phyloP scores from a whole-genome alignment of 1,139 yeast species.

The Petasospora fabianii region DNA sequence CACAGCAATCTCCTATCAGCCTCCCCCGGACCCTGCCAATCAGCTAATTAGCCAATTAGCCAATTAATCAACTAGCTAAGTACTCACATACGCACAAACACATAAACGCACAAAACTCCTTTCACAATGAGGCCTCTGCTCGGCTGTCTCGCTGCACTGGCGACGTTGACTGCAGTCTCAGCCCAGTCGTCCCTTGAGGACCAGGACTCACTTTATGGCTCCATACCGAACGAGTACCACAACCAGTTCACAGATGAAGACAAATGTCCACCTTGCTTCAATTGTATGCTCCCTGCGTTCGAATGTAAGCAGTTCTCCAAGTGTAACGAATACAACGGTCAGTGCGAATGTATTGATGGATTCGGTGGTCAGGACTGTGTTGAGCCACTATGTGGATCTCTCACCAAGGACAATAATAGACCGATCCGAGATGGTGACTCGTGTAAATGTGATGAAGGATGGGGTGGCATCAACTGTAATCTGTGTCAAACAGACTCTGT shows the following conservation, averaged over 20 bases:
- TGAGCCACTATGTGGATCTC: slow-evolving; percentile 82
- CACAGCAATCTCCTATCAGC: too few species aligned
- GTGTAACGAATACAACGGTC: slow-evolving; percentile 84
- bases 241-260: slow-evolving; percentile 30
- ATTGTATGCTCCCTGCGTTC: slow-evolving; percentile 88
- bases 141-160: neutral
- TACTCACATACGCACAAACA: too few species aligned
- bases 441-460: slow-evolving; percentile 79
- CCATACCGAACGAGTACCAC: slow-evolving; percentile 5
- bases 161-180: neutral
- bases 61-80: too few species aligned
- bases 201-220: slow-evolving; percentile 12
- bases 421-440: slow-evolving; percentile 48
- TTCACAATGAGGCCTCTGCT: neutral
- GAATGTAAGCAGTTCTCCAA: slow-evolving; percentile 84
- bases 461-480: slow-evolving; percentile 95
- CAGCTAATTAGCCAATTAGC: too few species aligned
- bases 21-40: too few species aligned
- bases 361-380: slow-evolving; percentile 94
- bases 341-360: slow-evolving; percentile 89
- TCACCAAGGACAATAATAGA: slow-evolving; percentile 63
- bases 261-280: slow-evolving; percentile 83
- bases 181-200: neutral
- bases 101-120: too few species aligned
- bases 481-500: slow-evolving; percentile 66